Evolutionary conservation across 805 yeast species (phyloP), one percentile per base, ranked within the genome.

Genomic region (Kodamaea kakaduensis): DNA sequence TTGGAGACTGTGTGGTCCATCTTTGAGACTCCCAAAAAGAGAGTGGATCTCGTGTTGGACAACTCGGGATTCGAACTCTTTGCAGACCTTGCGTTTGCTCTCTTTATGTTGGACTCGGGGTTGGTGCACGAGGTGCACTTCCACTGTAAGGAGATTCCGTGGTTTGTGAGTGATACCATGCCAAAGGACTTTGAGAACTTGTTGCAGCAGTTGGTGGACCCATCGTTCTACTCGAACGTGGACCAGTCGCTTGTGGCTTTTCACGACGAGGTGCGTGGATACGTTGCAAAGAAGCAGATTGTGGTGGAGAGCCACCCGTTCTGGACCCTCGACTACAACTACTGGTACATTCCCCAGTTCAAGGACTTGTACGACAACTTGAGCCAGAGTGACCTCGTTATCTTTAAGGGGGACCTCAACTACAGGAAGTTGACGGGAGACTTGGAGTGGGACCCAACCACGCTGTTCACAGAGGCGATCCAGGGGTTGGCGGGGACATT

Each of bases 121-220:
- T 56, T 89, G 15, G 80, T 77, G 10, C 62, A 67, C 15, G 65
- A 73, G 37, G 76, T 90, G 41, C 81, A 78, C 13, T 68, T 89
- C 43, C 98, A 93, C 59, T 87, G 95, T 45, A 93, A 93, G 59
- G 77, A 78, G 34, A 75, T 88, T 41, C 97, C 97, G 21, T 93
- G 97, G 94, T 90, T 93, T 81, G 97, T 93, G 13, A 85, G 96
- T 47, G 99, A 93, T 59, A 94, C 93, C 6, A 78, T 88, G 78
- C 75, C 85, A 18, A 79, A 78, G 51, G 99, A 93, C 61, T 78
- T 86, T 41, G 66, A 68, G 30, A 53, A 70, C 19, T 65, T 86
- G 34, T 44, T 85, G 12, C 47, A 59, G 9, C 85, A 84, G 49
- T 61, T 89, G 47, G 55, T 50, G 17, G 74, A 81, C 47, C 47